These are phyloP conservation scores for Miscanthus lutarioriparius DNA, from an alignment of 176 grass and related monocot genomes.

Conservation along the genomic window DNA sequence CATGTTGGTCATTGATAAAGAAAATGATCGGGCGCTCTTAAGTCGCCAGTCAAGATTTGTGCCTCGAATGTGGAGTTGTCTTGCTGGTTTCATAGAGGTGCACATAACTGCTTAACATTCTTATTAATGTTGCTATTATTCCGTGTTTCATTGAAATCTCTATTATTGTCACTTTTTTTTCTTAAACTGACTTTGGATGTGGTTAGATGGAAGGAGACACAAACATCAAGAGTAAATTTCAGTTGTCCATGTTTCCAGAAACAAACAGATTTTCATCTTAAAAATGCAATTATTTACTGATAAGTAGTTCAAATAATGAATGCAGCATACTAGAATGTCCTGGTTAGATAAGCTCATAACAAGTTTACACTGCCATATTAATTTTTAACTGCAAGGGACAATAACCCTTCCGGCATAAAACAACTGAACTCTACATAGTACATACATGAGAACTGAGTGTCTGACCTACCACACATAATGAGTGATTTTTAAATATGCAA, in stretches of 20 bases:
- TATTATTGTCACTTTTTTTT: constrained; percentile 6
- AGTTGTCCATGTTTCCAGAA: no score
- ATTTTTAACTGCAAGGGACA: neutral
- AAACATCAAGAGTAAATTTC: neutral
- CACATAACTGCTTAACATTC: neutral
- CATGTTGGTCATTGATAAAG: constrained; percentile 92
- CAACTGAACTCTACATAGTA: neutral
- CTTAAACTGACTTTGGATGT: neutral
- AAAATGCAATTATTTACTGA: neutral
- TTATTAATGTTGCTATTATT: neutral
- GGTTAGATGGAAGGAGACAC: neutral
- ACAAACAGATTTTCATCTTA: no score
- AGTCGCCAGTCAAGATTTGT: constrained; percentile 86
- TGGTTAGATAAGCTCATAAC: constrained; percentile 8
- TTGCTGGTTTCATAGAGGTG: constrained; percentile 98
- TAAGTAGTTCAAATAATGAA: neutral
- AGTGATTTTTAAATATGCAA: neutral
- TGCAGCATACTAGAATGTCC: neutral
- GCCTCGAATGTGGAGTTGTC: constrained; percentile 96
- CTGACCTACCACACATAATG: neutral
- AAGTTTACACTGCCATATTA: neutral
- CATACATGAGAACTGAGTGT: neutral
- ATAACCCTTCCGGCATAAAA: neutral
- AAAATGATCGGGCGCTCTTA: constrained; percentile 75
- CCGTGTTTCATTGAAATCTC: neutral